Conservation (phyloP, 2,329 filamentous ascomycete genomes). For the Fusarium concolor region DNA sequence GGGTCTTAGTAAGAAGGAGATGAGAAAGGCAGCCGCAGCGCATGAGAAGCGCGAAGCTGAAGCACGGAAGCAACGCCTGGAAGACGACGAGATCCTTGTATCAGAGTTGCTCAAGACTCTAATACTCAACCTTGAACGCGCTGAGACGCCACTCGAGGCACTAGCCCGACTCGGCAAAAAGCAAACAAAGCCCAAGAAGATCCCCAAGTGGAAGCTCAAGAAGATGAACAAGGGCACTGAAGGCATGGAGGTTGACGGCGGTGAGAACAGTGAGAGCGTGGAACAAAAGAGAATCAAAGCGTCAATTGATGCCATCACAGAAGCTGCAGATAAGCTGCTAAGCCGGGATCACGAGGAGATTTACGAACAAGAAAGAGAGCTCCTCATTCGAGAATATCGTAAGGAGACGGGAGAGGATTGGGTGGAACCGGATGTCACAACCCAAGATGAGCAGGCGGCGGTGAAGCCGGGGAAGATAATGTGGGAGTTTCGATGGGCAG, state of each 20-base stretch:
- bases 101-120: conserved; percentile 79
- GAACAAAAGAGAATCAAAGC: conserved; percentile 77
- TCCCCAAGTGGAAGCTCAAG: conserved; percentile 77
- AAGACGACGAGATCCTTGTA: conserved; percentile 79
- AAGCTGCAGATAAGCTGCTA: conserved; percentile 87
- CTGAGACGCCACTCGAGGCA: conserved; percentile 90
- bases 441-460: conserved; percentile 34
- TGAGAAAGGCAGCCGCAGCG: conserved; percentile 86
- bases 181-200: conserved; percentile 68
- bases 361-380: conserved; percentile 88
- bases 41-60: conserved; percentile 87
- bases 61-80: conserved; percentile 74
- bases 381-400: conserved; percentile 83
- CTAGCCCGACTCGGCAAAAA: conserved; percentile 81
- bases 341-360: conserved; percentile 87
- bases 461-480: conserved; percentile 40
- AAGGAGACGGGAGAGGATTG: conserved; percentile 90
- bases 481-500: conserved; percentile 95
- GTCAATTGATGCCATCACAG: conserved; percentile 85
- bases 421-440: conserved; percentile 61
- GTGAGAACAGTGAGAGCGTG: conserved; percentile 65
- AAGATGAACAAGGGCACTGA: conserved; percentile 68
- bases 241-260: conserved; percentile 76
- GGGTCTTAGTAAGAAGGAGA: conserved; percentile 92
- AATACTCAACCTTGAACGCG: conserved; percentile 78